Conservation (phyloP, 768 basidiomycete species). For the Tricholoma sp. region DNA sequence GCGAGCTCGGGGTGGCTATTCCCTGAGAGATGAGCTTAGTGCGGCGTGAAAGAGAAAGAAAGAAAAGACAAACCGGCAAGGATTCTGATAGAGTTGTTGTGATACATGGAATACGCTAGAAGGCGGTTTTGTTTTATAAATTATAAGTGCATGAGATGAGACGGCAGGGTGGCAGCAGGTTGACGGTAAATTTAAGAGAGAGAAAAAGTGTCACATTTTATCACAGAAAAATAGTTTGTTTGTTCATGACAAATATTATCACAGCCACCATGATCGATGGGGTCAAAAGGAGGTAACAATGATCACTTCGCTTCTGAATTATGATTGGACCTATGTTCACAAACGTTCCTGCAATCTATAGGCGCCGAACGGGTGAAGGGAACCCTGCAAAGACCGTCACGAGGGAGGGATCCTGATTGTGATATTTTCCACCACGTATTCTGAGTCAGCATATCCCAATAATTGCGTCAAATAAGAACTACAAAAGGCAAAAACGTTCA, state of each 20-base stretch:
- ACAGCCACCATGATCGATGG: slow-evolving; percentile 33
- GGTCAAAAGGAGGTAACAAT: not conserved
- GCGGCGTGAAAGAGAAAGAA: slow-evolving; percentile 4
- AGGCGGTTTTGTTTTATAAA: slow-evolving; percentile 9
- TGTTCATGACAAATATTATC: slow-evolving; percentile 34
- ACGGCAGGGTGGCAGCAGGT: slow-evolving; percentile 27
- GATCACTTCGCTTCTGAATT: slow-evolving; percentile 8
- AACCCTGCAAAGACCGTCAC: slow-evolving; percentile 4
- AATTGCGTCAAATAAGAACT: slow-evolving; percentile 78
- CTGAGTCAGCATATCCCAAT: slow-evolving; percentile 92
- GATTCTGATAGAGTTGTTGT: slow-evolving; percentile 76
- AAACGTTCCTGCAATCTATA: slow-evolving; percentile 12
- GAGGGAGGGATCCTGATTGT: slow-evolving; percentile 63
- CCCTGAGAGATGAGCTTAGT: slow-evolving; percentile 47
- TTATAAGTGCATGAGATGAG: slow-evolving; percentile 20
- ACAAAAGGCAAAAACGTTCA: slow-evolving; percentile 8
- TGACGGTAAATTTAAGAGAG: slow-evolving; percentile 24
- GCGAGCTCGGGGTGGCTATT: slow-evolving; percentile 99
- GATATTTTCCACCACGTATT: slow-evolving; percentile 95
- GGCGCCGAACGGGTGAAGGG: not conserved
- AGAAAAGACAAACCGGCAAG: slow-evolving; percentile 52
- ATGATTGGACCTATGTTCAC: slow-evolving; percentile 15
- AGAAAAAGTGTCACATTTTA: slow-evolving; percentile 12
- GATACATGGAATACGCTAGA: slow-evolving; percentile 49
- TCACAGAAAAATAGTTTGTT: slow-evolving; percentile 28